Evolutionary conservation across 768 basidiomycete species (phyloP).

Genomic region (Naganishia antarctica): DNA sequence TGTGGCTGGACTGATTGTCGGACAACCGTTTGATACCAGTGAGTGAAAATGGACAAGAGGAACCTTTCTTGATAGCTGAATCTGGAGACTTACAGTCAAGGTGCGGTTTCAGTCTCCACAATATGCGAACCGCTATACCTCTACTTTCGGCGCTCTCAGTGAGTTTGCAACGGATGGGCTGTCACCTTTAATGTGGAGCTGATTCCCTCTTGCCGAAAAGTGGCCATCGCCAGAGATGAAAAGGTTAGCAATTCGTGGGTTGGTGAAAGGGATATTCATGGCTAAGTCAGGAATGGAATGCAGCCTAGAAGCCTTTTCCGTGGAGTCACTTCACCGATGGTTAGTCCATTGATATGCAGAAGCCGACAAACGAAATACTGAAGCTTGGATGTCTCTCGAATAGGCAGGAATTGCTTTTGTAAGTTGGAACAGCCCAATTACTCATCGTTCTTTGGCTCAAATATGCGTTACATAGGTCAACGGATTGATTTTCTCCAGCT

Average conservation of each 20-base stretch:
- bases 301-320: conserved; percentile 46
- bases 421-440: conserved; percentile 4
- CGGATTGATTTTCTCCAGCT: conserved; percentile 78
- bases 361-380: neutral
- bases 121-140: conserved; percentile 40
- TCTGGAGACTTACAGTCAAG: conserved; percentile 34
- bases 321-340: conserved; percentile 65
- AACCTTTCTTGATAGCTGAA: neutral
- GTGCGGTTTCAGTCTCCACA: conserved; percentile 48
- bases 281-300: neutral
- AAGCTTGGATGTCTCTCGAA: neutral
- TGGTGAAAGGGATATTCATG: neutral
- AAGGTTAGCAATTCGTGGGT: conserved; percentile 30
- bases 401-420: conserved; percentile 49
- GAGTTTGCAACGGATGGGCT: conserved; percentile 21
- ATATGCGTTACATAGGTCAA: conserved; percentile 53
- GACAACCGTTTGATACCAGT: conserved; percentile 74
- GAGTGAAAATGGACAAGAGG: conserved; percentile 28
- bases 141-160: conserved; percentile 44
- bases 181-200: neutral
- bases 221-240: conserved; percentile 43
- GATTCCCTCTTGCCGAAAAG: conserved; percentile 23
- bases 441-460: neutral
- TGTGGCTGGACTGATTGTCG: conserved; percentile 62
- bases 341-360: conserved; percentile 48